These are phyloP conservation scores for Puccinia horiana DNA, from an alignment of 1,284 basidiomycete species.

Conservation along the genomic window DNA sequence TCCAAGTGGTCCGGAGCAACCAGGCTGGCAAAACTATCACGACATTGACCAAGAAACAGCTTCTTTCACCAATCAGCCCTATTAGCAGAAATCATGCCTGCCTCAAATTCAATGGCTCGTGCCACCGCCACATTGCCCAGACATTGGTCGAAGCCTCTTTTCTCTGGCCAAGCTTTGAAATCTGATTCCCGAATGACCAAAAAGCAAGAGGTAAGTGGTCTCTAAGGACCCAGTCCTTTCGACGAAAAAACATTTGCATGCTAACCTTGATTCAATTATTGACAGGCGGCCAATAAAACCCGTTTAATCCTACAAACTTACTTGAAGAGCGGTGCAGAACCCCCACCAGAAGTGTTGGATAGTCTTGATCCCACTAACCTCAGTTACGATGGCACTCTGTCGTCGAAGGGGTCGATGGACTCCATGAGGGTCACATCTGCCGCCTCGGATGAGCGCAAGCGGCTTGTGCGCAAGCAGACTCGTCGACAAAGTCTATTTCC, in stretches of 20 bases:
- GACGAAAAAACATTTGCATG: neutral
- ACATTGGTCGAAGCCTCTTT: slow-evolving; percentile 34
- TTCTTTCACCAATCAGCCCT: neutral
- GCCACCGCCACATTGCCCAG: slow-evolving; percentile 48
- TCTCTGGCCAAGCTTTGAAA: neutral
- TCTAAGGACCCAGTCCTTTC: neutral
- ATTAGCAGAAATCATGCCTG: slow-evolving; percentile 23
- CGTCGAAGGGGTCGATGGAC: neutral
- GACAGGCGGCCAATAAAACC: slow-evolving; percentile 46
- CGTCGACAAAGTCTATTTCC: slow-evolving; percentile 43
- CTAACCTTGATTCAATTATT: neutral
- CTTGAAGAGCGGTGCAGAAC: slow-evolving; percentile 40
- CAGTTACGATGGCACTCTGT: slow-evolving; percentile 32
- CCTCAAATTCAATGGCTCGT: slow-evolving; percentile 44
- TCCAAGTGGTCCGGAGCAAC: neutral
- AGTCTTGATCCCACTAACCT: slow-evolving; percentile 48
- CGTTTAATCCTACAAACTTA: slow-evolving; percentile 43
- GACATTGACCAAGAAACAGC: neutral
- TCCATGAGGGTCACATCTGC: neutral
- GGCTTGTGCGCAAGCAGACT: slow-evolving; percentile 36
- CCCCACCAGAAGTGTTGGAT: slow-evolving; percentile 40
- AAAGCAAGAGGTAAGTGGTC: slow-evolving; percentile 33
- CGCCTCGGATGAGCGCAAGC: slow-evolving; percentile 18
- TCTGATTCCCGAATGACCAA: slow-evolving; percentile 32
- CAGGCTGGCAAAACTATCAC: neutral